Percentiles rank a stretch among this genome's conserved stretches.
These are phyloP conservation scores for Solanum tarapatanum DNA, from an alignment of 257 asterid genomes.

Conservation along the genomic window DNA sequence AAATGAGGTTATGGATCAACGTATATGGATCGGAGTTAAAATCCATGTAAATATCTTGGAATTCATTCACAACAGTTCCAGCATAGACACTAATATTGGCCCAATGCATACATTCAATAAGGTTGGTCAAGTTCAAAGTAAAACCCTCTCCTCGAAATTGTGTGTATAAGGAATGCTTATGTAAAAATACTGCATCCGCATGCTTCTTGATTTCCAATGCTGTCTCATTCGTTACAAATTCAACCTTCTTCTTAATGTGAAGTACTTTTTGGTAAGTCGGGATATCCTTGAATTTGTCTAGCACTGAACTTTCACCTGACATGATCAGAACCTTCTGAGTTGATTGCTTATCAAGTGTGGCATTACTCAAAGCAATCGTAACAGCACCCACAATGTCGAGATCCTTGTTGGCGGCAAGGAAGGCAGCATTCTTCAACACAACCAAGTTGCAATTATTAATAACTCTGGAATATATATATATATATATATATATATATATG, in stretches of 20 bases:
- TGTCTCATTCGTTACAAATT: conserved; percentile 22
- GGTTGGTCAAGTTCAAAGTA: conserved; percentile 37
- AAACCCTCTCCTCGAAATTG: conserved; percentile 24
- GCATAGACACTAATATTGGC: conserved; percentile 68
- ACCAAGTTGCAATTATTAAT: background rate
- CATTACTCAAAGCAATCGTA: background rate
- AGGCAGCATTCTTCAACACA: conserved; percentile 1
- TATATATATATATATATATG: no score
- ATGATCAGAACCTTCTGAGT: conserved; percentile 1
- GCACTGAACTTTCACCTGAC: background rate
- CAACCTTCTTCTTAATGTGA: background rate
- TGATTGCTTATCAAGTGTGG: background rate
- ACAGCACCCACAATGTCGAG: background rate
- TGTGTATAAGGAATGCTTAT: conserved; percentile 36
- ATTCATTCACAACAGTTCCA: conserved; percentile 62
- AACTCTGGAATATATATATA: background rate
- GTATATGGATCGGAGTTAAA: conserved; percentile 71
- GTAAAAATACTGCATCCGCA: conserved; percentile 61
- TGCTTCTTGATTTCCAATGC: conserved; percentile 59
- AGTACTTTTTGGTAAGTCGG: background rate
- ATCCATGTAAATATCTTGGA: conserved; percentile 53
- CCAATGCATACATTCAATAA: conserved; percentile 52
- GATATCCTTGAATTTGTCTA: background rate
- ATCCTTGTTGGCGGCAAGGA: background rate
- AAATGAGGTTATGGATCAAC: conserved; percentile 39